These are phyloP conservation scores for Solanum chacoense DNA, from an alignment of 305 asterid genomes.

Conservation along the genomic window DNA sequence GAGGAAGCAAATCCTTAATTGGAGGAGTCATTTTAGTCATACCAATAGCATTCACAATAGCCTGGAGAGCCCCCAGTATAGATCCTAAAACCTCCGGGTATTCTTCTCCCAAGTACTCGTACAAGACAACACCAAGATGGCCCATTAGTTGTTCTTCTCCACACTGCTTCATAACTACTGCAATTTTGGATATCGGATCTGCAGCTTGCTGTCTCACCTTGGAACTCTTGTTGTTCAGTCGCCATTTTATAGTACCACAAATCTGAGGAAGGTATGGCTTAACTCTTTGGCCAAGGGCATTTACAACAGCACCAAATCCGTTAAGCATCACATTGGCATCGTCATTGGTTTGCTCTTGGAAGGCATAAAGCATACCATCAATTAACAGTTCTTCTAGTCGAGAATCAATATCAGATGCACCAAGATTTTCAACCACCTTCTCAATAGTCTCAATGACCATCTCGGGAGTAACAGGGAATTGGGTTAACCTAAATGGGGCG, in stretches of 20 bases:
- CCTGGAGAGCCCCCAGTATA: constrained; percentile 78
- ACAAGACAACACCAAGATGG: constrained; percentile 86
- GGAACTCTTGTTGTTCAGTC: constrained; percentile 85
- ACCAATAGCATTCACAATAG: constrained; percentile 89
- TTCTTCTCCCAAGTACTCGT: constrained; percentile 88
- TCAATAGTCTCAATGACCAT: constrained; percentile 55
- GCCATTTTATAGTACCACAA: constrained; percentile 92
- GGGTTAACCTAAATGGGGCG: too few species aligned
- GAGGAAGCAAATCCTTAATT: constrained; percentile 88
- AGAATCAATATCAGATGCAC: constrained; percentile 84
- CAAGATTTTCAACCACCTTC: constrained; percentile 84
- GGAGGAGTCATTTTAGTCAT: constrained; percentile 99
- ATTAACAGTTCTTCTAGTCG: constrained; percentile 86
- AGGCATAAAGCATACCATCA: constrained; percentile 85
- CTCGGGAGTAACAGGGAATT: too few species aligned
- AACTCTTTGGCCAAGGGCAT: constrained; percentile 84
- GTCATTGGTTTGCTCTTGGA: constrained; percentile 94
- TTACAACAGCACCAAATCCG: constrained; percentile 91
- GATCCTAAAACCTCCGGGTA: constrained; percentile 93
- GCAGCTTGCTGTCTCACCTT: constrained; percentile 94
- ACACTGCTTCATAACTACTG: constrained; percentile 90
- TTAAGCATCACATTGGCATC: constrained; percentile 92
- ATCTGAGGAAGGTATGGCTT: constrained; percentile 88
- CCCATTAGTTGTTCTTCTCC: constrained; percentile 95
- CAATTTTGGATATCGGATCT: constrained; percentile 81